Evolutionary conservation across 2,329 filamentous ascomycete species (phyloP), one percentile per base, ranked within the genome.

Genomic region (Tolypocladium tundrense): DNA sequence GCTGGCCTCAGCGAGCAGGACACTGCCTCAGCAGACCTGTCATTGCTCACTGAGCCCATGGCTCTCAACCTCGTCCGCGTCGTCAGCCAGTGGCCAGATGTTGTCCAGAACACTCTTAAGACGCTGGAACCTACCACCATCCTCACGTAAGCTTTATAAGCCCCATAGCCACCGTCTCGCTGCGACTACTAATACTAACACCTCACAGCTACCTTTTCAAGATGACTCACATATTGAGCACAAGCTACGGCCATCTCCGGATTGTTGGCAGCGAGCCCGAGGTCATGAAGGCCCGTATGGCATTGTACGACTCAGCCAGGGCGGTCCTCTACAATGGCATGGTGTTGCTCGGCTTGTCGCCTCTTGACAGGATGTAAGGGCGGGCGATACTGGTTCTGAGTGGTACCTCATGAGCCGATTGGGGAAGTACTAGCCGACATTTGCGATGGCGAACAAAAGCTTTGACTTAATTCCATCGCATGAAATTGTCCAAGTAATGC

Each of bases 1-100:
- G 81, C 81, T 1, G 74, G 70, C 10, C 74, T 87, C 37, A 71
- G 75, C 1, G 72, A 77, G 7, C 79, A 81, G 56, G 83, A 88
- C 11, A 77, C 93, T 37, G 74, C 76, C 13, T 75, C 73, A 14
- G 86, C 88, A 24, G 83, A 93, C 69, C 75, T 89, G 55, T 79
- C 79, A 13, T 80, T 91, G 48, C 81, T 93, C 37, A 84, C 78
- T 1, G 89, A 91, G 73, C 75, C 82, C 43, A 88, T 91, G 68
- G 90, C 88, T 27, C 72, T 85, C 53, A 86, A 91, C 65, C 79
- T 93, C 43, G 80, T 91, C 62, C 84, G 91, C 39, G 79, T 88
- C 52, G 80, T 96, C n/a, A 81, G 87, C 10, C 88, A 91, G 69
- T 96, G 89, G 82, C 91, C 91, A 2, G 91, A 95, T 66, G 88